A percentile compares a stretch with the other conserved stretches of the same genome.
Conservation (phyloP, 2,329 filamentous ascomycete species). For the Ascosphaera acerosa region DNA sequence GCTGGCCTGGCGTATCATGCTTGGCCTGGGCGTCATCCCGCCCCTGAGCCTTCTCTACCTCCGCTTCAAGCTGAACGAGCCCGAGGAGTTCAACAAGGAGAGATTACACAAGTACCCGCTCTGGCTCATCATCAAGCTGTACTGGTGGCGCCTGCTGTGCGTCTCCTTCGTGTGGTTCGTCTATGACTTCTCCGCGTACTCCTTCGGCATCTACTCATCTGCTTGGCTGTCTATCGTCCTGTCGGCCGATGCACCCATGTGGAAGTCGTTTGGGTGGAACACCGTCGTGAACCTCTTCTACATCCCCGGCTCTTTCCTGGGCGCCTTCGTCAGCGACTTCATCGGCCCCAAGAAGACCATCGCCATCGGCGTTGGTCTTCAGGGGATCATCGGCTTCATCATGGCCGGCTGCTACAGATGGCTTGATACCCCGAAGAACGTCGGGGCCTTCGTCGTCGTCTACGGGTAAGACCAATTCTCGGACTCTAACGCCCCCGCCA, state of each 20-base stretch:
- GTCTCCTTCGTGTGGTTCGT: constrained; percentile 66
- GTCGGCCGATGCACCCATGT: constrained; percentile 33
- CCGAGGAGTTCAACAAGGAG: constrained; percentile 48
- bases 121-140: constrained; percentile 33
- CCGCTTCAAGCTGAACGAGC: constrained; percentile 49
- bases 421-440: constrained; percentile 39
- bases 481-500: neutral
- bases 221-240: constrained; percentile 35
- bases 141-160: constrained; percentile 33
- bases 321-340: constrained; percentile 52
- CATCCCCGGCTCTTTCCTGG: constrained; percentile 54
- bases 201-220: constrained; percentile 64
- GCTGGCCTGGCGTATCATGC: constrained; percentile 56
- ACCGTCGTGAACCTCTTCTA: constrained; percentile 76
- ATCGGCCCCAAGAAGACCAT: constrained; percentile 56
- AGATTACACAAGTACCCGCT: constrained; percentile 38
- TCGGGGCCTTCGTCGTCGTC: constrained; percentile 53
- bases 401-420: constrained; percentile 58
- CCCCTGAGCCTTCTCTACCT: constrained; percentile 45
- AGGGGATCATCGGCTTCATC: constrained; percentile 62
- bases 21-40: constrained; percentile 58
- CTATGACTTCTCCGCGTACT: constrained; percentile 66
- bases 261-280: constrained; percentile 67
- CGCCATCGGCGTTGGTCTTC: constrained; percentile 40
- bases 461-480: constrained; percentile 29